Evolutionary conservation across 1,284 basidiomycete species (phyloP).

Genomic region (Sanghuangporus baumii): DNA sequence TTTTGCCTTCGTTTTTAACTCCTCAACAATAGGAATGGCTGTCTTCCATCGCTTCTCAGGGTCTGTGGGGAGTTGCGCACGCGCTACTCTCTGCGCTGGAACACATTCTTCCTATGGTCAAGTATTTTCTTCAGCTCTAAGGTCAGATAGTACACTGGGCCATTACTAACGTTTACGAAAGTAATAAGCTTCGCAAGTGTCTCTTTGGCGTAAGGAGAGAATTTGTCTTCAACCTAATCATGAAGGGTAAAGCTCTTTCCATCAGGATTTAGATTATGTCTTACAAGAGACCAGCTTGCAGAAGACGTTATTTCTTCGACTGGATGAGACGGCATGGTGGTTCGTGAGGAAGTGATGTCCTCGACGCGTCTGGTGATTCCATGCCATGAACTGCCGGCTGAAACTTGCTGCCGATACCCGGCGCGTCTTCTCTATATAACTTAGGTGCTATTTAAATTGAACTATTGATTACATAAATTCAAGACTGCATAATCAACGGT

Average conservation of each 20-base stretch:
- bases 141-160: background rate
- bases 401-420: background rate
- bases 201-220: slow-evolving; percentile 85
- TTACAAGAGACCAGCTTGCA: slow-evolving; percentile 78
- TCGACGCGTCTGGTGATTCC: background rate
- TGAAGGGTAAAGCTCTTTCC: background rate
- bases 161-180: slow-evolving; percentile 73
- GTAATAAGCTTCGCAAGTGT: slow-evolving; percentile 77
- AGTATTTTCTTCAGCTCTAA: background rate
- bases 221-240: slow-evolving; percentile 80
- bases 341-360: slow-evolving; percentile 1
- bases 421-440: background rate
- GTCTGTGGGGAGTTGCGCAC: slow-evolving; percentile 80
- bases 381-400: background rate
- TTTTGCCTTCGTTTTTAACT: slow-evolving; percentile 86
- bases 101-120: slow-evolving; percentile 77
- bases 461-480: background rate
- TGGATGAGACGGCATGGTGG: slow-evolving; percentile 53
- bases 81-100: slow-evolving; percentile 75
- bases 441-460: background rate
- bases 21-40: slow-evolving; percentile 75
- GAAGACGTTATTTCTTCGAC: slow-evolving; percentile 70
- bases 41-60: slow-evolving; percentile 79
- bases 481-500: background rate
- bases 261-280: slow-evolving; percentile 19